Evolutionary conservation across 1,284 basidiomycete species (phyloP).

Genomic region (Taiwanofungus camphoratus): DNA sequence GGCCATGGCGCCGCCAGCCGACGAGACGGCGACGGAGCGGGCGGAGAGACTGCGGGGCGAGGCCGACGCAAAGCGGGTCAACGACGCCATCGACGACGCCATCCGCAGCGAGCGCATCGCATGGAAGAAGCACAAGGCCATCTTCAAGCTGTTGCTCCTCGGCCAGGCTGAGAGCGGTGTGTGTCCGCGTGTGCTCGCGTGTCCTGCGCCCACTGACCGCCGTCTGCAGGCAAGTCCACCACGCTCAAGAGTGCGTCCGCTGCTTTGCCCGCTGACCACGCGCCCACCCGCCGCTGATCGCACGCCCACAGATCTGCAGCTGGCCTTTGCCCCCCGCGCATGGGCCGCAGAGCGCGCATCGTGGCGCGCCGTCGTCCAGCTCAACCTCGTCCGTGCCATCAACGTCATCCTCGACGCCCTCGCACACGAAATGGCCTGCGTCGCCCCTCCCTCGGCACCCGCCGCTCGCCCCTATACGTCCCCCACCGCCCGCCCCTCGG

Average conservation of each 20-base stretch:
- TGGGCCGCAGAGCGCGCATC: constrained; percentile 53
- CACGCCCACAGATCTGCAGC: constrained; percentile 37
- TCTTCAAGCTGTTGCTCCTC: constrained; percentile 51
- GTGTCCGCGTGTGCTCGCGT: constrained; percentile 14
- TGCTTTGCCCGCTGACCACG: not conserved
- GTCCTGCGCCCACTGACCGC: not conserved
- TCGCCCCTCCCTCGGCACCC: constrained; percentile 5
- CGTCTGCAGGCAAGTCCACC: constrained; percentile 25
- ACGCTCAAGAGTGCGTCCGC: constrained; percentile 25
- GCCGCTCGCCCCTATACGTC: constrained; percentile 12
- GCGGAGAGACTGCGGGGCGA: constrained; percentile 38
- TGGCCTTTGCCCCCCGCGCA: constrained; percentile 43
- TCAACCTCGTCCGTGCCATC: constrained; percentile 59
- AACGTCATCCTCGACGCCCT: constrained; percentile 50
- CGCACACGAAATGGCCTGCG: constrained; percentile 37
- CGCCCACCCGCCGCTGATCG: not conserved
- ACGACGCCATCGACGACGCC: constrained; percentile 52
- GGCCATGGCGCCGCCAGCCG: constrained; percentile 23
- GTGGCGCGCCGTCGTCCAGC: constrained; percentile 61
- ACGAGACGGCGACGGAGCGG: constrained; percentile 23
- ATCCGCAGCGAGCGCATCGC: constrained; percentile 42
- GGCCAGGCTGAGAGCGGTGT: constrained; percentile 62
- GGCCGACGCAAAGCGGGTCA: constrained; percentile 44
- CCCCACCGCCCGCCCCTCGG: constrained; percentile 8
- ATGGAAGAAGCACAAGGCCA: constrained; percentile 37